Conservation (phyloP, 2,329 filamentous ascomycete genomes). For the Whalleya microplaca region DNA sequence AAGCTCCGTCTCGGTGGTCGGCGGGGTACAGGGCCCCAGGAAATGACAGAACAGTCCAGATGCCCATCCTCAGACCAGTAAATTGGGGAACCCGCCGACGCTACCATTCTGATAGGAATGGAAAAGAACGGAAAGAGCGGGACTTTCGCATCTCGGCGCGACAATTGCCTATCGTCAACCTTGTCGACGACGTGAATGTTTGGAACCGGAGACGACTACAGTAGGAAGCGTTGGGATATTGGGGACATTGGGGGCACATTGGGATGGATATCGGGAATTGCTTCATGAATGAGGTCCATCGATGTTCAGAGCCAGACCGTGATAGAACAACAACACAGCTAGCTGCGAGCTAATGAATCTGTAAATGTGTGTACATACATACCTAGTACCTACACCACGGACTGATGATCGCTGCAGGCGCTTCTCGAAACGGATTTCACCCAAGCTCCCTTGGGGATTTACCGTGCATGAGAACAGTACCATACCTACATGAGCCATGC, state of each 20-base stretch:
- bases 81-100: background rate
- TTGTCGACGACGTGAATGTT: constrained; percentile 11
- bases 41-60: background rate
- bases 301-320: background rate
- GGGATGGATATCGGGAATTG: no score
- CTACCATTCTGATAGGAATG: background rate
- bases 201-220: background rate
- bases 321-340: background rate
- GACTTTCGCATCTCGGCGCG: constrained; percentile 1
- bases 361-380: no score
- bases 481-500: constrained; percentile 6
- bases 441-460: background rate
- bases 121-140: background rate
- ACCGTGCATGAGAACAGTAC: constrained; percentile 24
- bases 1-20: background rate
- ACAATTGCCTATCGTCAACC: constrained; percentile 17
- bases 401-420: background rate
- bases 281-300: no score
- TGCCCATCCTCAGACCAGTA: background rate
- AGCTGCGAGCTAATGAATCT: no score
- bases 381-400: background rate
- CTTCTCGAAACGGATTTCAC: background rate
- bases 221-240: no score
- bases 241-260: no score
- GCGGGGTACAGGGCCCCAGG: background rate